Evolutionary conservation across 352 stramenopile genomes (phyloP), one percentile per base, ranked within the genome.

Genomic region (Globisporangium megalacanthum): DNA sequence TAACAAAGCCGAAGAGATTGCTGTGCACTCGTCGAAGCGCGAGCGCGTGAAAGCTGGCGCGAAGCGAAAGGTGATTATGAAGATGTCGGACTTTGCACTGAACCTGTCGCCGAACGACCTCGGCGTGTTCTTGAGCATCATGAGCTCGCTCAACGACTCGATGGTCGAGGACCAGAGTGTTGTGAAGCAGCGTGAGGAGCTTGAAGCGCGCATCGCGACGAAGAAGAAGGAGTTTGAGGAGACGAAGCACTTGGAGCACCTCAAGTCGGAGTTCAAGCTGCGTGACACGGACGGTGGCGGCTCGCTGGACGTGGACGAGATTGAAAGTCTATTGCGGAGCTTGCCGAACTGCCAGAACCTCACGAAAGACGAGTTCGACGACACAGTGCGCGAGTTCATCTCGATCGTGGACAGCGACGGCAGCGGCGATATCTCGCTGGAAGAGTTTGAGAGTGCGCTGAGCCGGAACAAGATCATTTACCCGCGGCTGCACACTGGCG

Each of bases 71-170:
- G 31, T 95, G 33, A 75, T 75, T 10, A 75, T 95, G 62, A 73
- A 79, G 49, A 89, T 95, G 77, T 93, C 83, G 14, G 83, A 94
- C 42, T 94, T 94, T 60, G 86, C 73, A 2, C 62, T 95, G 58
- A 95, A 95, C 58, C 59, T 95, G 11, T 90, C 80, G 0, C 64
- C 82, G 20, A 84, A 86, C 39, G 84, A 95, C 58, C 58, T 95
- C 37, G 77, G 83, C 25, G 72, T 95, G 1, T 73, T 95, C n/a
- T 64, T 88, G 31, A 89, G 80, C 52, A 93, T 95, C 64, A 48
- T 83, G 49, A 56, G 56, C 3, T 72, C 80, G 13, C 64, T 95
- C 14, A 83, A 72, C 42, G 84, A 86, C 44, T 77, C 83, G 0
- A 79, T 90, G 76, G 75, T 80, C 19, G 79, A 91, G 61, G 82